phyloP scores from a whole-genome alignment of 495 filamentous ascomycete species.

The Cercophora samala region DNA sequence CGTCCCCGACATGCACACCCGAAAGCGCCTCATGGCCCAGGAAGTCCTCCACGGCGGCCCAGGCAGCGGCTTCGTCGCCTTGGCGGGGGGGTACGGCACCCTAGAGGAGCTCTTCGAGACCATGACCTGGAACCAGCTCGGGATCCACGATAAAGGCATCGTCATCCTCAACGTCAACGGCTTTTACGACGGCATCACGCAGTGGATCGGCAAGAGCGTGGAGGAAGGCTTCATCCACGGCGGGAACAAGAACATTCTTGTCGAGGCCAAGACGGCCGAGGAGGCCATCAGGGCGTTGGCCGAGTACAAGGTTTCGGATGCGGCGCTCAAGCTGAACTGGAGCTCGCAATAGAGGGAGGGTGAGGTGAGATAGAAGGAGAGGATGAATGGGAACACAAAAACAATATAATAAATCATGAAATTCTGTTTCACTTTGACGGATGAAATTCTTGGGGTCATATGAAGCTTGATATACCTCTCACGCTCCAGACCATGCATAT shows the following conservation, averaged over 20 bases:
- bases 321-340: conserved; percentile 80
- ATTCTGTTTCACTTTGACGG: too few species aligned
- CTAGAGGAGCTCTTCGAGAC: conserved; percentile 97
- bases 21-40: conserved; percentile 87
- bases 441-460: too few species aligned
- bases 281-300: conserved; percentile 67
- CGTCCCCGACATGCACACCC: conserved; percentile 91
- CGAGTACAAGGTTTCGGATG: conserved; percentile 71
- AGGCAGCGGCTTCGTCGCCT: conserved; percentile 83
- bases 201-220: conserved; percentile 79
- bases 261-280: conserved; percentile 66
- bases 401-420: background rate
- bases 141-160: conserved; percentile 81
- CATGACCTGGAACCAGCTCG: conserved; percentile 95
- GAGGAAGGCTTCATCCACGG: conserved; percentile 68
- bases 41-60: conserved; percentile 77
- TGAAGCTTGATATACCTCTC: too few species aligned
- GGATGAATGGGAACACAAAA: background rate
- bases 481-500: background rate
- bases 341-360: conserved; percentile 53
- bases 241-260: conserved; percentile 68
- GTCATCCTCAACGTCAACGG: conserved; percentile 82
- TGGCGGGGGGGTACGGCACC: conserved; percentile 90
- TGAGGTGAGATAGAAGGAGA: background rate
- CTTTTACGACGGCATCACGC: conserved; percentile 82